These are phyloP conservation scores for Neurospora sp. DNA, from an alignment of 495 filamentous ascomycete genomes.

Conservation along the genomic window DNA sequence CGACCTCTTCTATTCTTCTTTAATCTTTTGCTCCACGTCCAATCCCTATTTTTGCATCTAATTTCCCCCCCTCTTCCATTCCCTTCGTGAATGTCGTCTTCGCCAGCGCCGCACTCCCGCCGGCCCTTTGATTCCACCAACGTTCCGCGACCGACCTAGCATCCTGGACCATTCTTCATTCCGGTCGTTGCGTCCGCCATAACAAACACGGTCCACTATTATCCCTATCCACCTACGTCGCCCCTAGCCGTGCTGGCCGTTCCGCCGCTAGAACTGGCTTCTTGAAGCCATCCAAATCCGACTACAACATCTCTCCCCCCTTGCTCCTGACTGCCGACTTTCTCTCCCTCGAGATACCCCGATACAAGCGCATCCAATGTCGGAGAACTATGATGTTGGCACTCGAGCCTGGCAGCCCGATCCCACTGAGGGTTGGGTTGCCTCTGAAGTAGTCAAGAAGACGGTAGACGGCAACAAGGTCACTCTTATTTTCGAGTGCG, in stretches of 20 bases:
- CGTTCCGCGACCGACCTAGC: not conserved
- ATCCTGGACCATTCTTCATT: not conserved
- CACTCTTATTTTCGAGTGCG: slow-evolving; percentile 71
- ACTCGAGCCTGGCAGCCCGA: slow-evolving; percentile 98
- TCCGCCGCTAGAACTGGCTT: slow-evolving; percentile 15
- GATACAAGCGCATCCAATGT: slow-evolving; percentile 48
- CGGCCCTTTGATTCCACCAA: slow-evolving; percentile 6
- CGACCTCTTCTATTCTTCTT: not conserved
- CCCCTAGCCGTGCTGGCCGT: slow-evolving; percentile 3
- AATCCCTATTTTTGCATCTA: not conserved
- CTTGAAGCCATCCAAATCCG: slow-evolving; percentile 13
- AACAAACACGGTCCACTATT: slow-evolving; percentile 1
- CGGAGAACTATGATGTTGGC: slow-evolving; percentile 93
- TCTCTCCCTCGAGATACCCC: slow-evolving; percentile 2
- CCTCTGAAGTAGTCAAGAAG: slow-evolving; percentile 89
- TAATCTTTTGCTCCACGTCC: not conserved
- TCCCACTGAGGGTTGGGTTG: slow-evolving; percentile 88
- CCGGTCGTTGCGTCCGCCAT: slow-evolving; percentile 2
- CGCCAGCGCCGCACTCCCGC: slow-evolving; percentile 6
- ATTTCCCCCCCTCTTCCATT: slow-evolving; percentile 1
- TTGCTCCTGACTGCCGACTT: slow-evolving; percentile 2
- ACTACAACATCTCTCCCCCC: not conserved
- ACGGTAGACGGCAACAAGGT: slow-evolving; percentile 75
- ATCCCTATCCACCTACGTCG: slow-evolving; percentile 3
- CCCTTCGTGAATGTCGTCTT: slow-evolving; percentile 13